Evolutionary conservation across 2,329 filamentous ascomycete genomes (phyloP).

Genomic region (Aureobasidium subglaciale): DNA sequence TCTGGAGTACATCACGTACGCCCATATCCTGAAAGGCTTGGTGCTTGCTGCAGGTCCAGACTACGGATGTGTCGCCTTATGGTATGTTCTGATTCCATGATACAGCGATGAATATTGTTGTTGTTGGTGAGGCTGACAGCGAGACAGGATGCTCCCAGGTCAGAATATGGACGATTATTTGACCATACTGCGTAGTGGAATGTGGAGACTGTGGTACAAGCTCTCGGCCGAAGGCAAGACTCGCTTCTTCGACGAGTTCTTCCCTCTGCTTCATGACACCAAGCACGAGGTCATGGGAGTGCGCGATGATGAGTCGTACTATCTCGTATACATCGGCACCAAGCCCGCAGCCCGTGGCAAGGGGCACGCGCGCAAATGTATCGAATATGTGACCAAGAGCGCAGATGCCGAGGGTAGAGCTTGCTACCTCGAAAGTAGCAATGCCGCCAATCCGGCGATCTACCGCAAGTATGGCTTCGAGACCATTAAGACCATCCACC

Average conservation of each 20-base stretch:
- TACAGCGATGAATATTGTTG: neutral
- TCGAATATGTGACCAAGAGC: slow-evolving; percentile 60
- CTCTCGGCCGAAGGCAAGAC: slow-evolving; percentile 63
- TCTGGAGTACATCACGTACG: slow-evolving; percentile 69
- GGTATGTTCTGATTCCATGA: slow-evolving; percentile 47
- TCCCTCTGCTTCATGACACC: slow-evolving; percentile 66
- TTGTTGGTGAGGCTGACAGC: neutral
- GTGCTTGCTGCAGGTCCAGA: slow-evolving; percentile 68
- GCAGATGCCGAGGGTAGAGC: slow-evolving; percentile 61
- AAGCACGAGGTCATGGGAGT: slow-evolving; percentile 61
- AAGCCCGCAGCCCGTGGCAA: slow-evolving; percentile 62
- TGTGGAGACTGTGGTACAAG: slow-evolving; percentile 71
- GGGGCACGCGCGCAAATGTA: slow-evolving; percentile 64
- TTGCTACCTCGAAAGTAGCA: slow-evolving; percentile 74
- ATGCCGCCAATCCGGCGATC: slow-evolving; percentile 59
- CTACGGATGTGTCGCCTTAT: slow-evolving; percentile 71
- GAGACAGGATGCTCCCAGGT: slow-evolving; percentile 63
- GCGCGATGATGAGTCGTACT: slow-evolving; percentile 63
- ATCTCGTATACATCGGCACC: slow-evolving; percentile 77
- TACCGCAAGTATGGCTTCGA: slow-evolving; percentile 72
- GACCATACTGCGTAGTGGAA: slow-evolving; percentile 65
- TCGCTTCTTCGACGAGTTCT: slow-evolving; percentile 71
- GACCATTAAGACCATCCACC: slow-evolving; percentile 53
- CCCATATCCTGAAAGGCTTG: slow-evolving; percentile 66
- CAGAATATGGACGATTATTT: slow-evolving; percentile 65